Conservation (phyloP, 495 filamentous ascomycete genomes). For the Daldinia grandis region DNA sequence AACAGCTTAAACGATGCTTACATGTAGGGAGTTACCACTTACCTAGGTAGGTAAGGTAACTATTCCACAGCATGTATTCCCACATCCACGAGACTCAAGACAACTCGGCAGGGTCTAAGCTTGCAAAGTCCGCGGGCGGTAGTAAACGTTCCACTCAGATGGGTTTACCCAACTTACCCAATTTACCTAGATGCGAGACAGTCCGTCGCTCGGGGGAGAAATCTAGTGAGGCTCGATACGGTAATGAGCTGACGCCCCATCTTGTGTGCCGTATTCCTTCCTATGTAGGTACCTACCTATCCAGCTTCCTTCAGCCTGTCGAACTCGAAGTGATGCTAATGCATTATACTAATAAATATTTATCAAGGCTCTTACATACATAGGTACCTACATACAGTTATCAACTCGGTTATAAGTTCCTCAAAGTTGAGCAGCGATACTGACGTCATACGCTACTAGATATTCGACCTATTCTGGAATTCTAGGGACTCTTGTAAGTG, state of each 20-base stretch:
- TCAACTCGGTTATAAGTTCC: not conserved
- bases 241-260: constrained; percentile 8
- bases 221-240: not conserved
- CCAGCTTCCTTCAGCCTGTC: not conserved
- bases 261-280: constrained; percentile 25
- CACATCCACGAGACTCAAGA: constrained; percentile 16
- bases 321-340: constrained; percentile 3
- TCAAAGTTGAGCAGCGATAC: constrained; percentile 3
- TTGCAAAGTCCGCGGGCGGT: constrained; percentile 25
- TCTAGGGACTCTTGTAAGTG: not conserved
- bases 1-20: not conserved
- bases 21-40: not conserved
- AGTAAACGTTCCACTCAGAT: constrained; percentile 35
- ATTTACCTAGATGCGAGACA: constrained; percentile 19
- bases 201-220: not conserved
- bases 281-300: too few species aligned
- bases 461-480: constrained; percentile 29
- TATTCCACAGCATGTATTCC: constrained; percentile 4
- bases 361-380: not conserved
- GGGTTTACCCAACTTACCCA: constrained; percentile 10
- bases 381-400: not conserved
- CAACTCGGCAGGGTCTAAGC: constrained; percentile 25
- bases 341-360: constrained; percentile 2
- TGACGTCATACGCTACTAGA: constrained; percentile 39
- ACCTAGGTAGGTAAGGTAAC: not conserved